phyloP scores from a whole-genome alignment of 1,284 basidiomycete genomes.

The Sporisorium sorghi region DNA sequence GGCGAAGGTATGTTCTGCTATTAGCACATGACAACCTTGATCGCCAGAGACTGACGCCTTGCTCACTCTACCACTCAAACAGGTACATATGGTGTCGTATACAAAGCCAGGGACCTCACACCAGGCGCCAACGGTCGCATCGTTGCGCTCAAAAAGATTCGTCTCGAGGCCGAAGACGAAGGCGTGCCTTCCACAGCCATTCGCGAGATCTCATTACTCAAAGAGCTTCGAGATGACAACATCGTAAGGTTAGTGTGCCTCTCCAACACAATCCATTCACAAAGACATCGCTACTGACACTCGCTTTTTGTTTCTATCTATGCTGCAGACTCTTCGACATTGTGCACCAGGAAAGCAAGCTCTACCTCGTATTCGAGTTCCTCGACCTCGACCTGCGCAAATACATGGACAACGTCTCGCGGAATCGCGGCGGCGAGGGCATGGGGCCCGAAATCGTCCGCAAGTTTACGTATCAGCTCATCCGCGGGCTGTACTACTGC shows the following conservation, averaged over 20 bases:
- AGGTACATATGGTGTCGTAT: constrained; percentile 99
- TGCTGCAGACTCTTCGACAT: constrained; percentile 87
- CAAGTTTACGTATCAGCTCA: constrained; percentile 90
- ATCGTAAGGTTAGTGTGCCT: constrained; percentile 75
- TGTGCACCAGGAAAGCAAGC: constrained; percentile 94
- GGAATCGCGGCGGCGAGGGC: constrained; percentile 72
- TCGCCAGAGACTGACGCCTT: background rate
- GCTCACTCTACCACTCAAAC: constrained; percentile 13
- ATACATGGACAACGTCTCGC: constrained; percentile 82
- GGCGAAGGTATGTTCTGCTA: constrained; percentile 57
- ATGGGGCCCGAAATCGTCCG: constrained; percentile 81
- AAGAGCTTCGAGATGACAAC: constrained; percentile 94
- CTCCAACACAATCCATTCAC: no score
- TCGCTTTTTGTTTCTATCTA: constrained; percentile 10
- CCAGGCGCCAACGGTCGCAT: constrained; percentile 76
- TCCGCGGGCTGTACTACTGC: constrained; percentile 89
- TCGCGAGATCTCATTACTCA: constrained; percentile 94
- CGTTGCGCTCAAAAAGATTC: constrained; percentile 84
- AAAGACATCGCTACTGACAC: background rate
- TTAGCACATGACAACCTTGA: background rate
- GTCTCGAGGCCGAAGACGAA: constrained; percentile 96
- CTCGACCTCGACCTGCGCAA: constrained; percentile 93
- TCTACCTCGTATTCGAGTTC: constrained; percentile 97
- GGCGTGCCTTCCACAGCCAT: constrained; percentile 98
- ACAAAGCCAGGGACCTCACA: constrained; percentile 73